Conservation (phyloP, 108 stramenopile genomes). For the Licmophora abbreviata region DNA sequence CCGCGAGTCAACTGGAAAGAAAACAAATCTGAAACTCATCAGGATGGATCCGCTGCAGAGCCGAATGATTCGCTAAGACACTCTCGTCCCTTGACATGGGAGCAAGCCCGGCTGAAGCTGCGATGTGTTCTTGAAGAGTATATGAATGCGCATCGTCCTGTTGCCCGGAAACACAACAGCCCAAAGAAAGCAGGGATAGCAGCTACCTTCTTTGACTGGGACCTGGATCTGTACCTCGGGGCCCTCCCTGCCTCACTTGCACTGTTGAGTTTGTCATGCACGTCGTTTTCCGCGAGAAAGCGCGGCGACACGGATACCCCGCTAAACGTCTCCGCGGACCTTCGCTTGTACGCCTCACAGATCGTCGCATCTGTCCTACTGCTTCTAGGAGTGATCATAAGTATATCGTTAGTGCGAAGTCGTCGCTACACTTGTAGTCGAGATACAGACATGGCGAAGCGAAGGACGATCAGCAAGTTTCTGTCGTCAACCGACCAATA, state of each 20-base stretch:
- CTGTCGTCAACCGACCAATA: slow-evolving; percentile 22
- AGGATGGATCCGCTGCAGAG: no score
- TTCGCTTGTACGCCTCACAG: slow-evolving; percentile 19
- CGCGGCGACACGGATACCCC: slow-evolving; percentile 1
- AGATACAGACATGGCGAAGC: slow-evolving; percentile 29
- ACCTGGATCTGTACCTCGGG: slow-evolving; percentile 31
- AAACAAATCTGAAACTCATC: no score
- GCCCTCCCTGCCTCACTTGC: slow-evolving; percentile 21
- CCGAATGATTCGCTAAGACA: not conserved
- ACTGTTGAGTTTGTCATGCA: slow-evolving; percentile 19
- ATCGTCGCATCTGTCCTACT: slow-evolving; percentile 20
- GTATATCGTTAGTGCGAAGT: slow-evolving; percentile 21
- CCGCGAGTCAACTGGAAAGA: no score
- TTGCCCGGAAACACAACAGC: not conserved
- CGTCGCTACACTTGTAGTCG: slow-evolving; percentile 15
- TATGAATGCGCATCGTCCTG: not conserved
- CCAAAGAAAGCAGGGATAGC: not conserved
- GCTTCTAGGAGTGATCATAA: slow-evolving; percentile 16
- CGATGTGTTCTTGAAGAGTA: slow-evolving; percentile 19
- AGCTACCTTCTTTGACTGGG: slow-evolving; percentile 13
- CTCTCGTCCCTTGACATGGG: slow-evolving; percentile 23
- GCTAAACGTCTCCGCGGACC: not conserved
- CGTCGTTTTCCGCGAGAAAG: slow-evolving; percentile 1
- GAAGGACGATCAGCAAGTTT: slow-evolving; percentile 29
- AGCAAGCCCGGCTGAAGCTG: slow-evolving; percentile 27